Percentiles rank a stretch among this genome's conserved stretches.
phyloP scores from a whole-genome alignment of 225 moss, liverwort and hornwort genomes.

The Physcomitrellopsis africana region DNA sequence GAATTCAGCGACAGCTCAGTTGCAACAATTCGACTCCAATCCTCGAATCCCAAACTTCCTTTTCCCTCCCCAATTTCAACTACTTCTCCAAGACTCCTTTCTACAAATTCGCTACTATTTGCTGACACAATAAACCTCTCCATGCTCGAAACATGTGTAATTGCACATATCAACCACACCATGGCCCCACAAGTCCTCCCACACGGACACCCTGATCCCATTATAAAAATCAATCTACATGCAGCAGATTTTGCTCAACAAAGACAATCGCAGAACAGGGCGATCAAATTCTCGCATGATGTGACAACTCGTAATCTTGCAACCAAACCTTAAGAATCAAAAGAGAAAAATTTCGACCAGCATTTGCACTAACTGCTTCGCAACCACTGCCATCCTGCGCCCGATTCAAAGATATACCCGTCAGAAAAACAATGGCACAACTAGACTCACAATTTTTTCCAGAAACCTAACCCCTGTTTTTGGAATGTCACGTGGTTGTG shows the following conservation, averaged over 20 bases:
- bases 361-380: neutral
- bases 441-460: neutral
- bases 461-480: neutral
- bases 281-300: neutral
- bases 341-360: neutral
- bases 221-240: neutral
- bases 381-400: too few species aligned
- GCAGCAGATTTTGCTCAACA: neutral
- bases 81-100: neutral
- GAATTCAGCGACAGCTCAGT: neutral
- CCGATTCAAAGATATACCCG: too few species aligned
- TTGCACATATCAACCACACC: neutral
- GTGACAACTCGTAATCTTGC: neutral
- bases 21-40: slow-evolving; percentile 40
- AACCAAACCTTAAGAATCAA: neutral
- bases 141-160: neutral
- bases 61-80: neutral
- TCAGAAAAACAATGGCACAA: too few species aligned
- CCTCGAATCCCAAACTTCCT: slow-evolving; percentile 29
- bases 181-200: neutral
- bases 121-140: neutral
- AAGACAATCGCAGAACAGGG: neutral
- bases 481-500: slow-evolving; percentile 26
- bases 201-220: neutral
- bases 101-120: neutral